A percentile compares a stretch with the other conserved stretches of the same genome.
Conservation (phyloP, 192 early-diverging fungal genomes). For the Phycomyces nitens region DNA sequence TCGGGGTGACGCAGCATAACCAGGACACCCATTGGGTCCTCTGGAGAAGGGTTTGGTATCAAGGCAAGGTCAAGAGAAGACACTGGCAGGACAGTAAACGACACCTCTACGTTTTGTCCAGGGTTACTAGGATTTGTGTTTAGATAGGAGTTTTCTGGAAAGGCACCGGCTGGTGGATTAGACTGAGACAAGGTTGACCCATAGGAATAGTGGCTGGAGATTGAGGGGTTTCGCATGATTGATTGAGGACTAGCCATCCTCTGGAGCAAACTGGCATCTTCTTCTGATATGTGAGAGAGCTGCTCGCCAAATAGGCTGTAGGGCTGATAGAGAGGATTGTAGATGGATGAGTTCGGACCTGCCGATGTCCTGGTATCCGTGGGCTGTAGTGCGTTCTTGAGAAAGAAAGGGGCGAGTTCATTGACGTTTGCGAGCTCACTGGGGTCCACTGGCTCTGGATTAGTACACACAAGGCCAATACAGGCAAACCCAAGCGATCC, state of each 20-base stretch:
- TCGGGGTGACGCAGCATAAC: not conserved
- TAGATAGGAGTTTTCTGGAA: not conserved
- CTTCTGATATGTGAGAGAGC: conserved; percentile 29
- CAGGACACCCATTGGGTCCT: conserved; percentile 9
- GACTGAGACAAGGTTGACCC: not conserved
- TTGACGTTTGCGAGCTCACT: conserved; percentile 9
- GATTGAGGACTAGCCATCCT: conserved; percentile 5
- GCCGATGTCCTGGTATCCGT: conserved; percentile 1
- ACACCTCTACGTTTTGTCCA: not conserved
- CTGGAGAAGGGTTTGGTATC: conserved; percentile 1
- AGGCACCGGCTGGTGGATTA: not conserved
- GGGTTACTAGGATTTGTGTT: not conserved
- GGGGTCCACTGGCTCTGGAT: conserved; percentile 5
- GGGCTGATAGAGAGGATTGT: conserved; percentile 15
- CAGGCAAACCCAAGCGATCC: not conserved
- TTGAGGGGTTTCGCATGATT: not conserved
- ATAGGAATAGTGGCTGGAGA: not conserved
- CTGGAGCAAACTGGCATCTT: conserved; percentile 22
- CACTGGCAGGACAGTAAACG: not conserved
- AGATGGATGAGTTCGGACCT: not conserved
- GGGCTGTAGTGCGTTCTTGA: conserved; percentile 15
- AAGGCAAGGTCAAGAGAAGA: conserved; percentile 9
- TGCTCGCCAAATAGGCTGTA: conserved; percentile 31
- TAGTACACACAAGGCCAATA: not conserved
- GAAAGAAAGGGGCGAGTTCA: conserved; percentile 14